Conservation (phyloP, 768 basidiomycete species). For the Panus rudis region DNA sequence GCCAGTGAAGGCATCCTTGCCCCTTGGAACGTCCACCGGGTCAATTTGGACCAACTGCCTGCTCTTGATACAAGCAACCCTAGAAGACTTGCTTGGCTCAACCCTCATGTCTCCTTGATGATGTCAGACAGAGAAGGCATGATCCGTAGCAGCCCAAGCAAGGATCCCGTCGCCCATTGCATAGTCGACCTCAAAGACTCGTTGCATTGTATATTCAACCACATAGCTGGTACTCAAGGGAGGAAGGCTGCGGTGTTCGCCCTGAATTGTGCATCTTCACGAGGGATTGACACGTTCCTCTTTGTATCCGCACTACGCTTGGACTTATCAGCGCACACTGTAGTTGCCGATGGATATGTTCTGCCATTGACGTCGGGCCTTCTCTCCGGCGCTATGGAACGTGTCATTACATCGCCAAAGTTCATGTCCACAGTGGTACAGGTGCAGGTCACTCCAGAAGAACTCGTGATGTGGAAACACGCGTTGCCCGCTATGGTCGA, state of each 20-base stretch:
- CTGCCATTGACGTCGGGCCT: conserved; percentile 27
- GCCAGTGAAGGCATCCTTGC: too few relatives aligned
- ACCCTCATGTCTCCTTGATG: neutral
- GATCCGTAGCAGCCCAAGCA: neutral
- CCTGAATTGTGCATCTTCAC: neutral
- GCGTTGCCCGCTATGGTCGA: conserved; percentile 44
- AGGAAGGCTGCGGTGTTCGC: conserved; percentile 1
- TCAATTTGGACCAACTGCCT: conserved; percentile 4
- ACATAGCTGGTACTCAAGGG: neutral
- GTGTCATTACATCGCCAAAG: conserved; percentile 25
- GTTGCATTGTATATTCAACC: neutral
- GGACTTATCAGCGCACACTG: conserved; percentile 41
- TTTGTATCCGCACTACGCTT: conserved; percentile 40
- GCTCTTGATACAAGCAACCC: neutral
- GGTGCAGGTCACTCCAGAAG: conserved; percentile 24
- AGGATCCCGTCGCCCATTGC: neutral
- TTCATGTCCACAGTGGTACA: conserved; percentile 16
- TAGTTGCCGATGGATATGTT: conserved; percentile 43
- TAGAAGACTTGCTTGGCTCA: neutral
- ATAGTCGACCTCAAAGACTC: conserved; percentile 3
- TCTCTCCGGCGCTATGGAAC: conserved; percentile 16
- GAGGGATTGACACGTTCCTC: conserved; percentile 31
- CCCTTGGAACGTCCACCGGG: conserved; percentile 3
- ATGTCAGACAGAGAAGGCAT: conserved; percentile 1
- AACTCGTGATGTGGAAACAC: conserved; percentile 39